Evolutionary conservation across 768 basidiomycete genomes (phyloP).

Genomic region (Hericium coralloides): DNA sequence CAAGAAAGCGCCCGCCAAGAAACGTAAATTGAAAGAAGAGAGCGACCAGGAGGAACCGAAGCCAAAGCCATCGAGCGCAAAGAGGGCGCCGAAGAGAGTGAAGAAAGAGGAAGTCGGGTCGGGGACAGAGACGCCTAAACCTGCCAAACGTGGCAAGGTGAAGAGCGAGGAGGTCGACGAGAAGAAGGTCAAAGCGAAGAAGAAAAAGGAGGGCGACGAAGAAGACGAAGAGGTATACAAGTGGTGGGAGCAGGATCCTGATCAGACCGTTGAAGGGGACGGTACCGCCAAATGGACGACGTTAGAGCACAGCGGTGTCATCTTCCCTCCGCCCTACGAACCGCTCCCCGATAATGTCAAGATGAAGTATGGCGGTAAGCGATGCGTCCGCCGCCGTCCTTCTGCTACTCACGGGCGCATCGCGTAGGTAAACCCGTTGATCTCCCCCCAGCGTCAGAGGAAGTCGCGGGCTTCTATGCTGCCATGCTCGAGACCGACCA

Average conservation of each 20-base stretch:
- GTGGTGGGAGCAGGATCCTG: constrained; percentile 68
- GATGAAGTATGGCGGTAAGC: constrained; percentile 90
- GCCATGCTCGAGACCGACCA: constrained; percentile 91
- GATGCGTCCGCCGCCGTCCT: not conserved
- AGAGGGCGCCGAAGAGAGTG: constrained; percentile 29
- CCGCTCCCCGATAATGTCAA: constrained; percentile 74
- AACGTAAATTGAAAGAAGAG: constrained; percentile 40
- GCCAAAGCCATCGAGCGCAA: constrained; percentile 21
- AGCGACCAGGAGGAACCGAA: constrained; percentile 38
- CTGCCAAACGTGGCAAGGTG: constrained; percentile 33
- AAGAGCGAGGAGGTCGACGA: constrained; percentile 24
- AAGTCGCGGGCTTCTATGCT: constrained; percentile 94
- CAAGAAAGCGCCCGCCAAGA: constrained; percentile 19
- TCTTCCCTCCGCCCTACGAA: constrained; percentile 94
- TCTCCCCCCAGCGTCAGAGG: constrained; percentile 82
- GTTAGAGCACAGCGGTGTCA: constrained; percentile 89
- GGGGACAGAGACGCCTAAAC: constrained; percentile 26
- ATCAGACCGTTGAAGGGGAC: constrained; percentile 57
- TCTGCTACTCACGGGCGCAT: not conserved
- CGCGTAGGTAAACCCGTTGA: constrained; percentile 63
- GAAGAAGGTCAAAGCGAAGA: constrained; percentile 39
- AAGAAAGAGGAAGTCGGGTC: constrained; percentile 49
- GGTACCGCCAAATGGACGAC: constrained; percentile 87
- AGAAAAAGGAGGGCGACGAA: constrained; percentile 50
- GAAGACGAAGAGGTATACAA: constrained; percentile 69